Evolutionary conservation across 306 rosid species (phyloP).

Genomic region (Fragaria ananassa): DNA sequence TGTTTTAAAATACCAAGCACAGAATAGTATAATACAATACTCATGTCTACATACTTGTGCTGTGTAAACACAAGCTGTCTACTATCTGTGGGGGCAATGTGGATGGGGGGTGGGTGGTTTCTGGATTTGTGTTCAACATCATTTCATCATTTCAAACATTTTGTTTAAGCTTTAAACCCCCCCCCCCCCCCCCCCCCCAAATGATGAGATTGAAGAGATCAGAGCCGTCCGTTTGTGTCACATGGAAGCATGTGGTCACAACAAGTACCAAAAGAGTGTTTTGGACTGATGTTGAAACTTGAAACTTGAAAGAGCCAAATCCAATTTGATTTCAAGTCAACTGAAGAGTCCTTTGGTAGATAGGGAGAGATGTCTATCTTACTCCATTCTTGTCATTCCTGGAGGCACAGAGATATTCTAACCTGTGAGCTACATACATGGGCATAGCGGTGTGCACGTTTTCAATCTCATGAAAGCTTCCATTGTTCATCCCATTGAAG

Average conservation of each 20-base stretch:
- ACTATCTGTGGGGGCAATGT: conserved; percentile 17
- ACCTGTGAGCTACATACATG: neutral
- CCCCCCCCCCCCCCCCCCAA: neutral
- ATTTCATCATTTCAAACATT: conserved; percentile 35
- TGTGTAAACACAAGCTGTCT: conserved; percentile 32
- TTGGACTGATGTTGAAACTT: conserved; percentile 48
- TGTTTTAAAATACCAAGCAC: conserved; percentile 18
- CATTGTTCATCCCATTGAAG: neutral
- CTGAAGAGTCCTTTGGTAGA: conserved; percentile 24
- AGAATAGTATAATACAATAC: conserved; percentile 7
- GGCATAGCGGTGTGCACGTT: neutral
- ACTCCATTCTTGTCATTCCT: conserved; percentile 14
- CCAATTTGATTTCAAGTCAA: conserved; percentile 46
- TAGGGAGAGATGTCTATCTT: conserved; percentile 11
- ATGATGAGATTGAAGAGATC: conserved; percentile 20
- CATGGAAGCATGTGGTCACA: conserved; percentile 68
- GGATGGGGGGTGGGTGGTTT: conserved; percentile 9
- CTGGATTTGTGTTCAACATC: conserved; percentile 25
- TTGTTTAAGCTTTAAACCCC: neutral
- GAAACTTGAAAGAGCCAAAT: conserved; percentile 34
- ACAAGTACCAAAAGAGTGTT: conserved; percentile 40
- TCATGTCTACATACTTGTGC: conserved; percentile 18
- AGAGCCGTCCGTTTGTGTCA: conserved; percentile 33
- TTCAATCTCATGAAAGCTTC: neutral
- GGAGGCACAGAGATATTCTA: neutral